A percentile compares a stretch with the other conserved stretches of the same genome.
Conservation (phyloP, 1,284 basidiomycete species). For the Trichosporon asahii region DNA sequence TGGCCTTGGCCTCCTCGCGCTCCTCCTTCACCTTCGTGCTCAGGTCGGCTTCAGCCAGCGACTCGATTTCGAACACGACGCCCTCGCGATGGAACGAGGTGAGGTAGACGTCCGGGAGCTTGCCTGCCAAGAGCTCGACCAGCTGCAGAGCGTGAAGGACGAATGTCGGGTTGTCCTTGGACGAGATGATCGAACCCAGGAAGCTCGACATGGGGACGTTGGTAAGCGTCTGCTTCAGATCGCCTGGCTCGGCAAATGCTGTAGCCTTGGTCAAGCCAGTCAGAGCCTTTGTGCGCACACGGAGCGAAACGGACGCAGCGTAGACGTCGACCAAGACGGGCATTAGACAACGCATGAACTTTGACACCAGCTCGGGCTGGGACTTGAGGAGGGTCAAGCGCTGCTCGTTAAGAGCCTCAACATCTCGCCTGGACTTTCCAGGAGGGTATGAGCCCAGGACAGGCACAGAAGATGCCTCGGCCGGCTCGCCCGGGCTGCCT, state of each 20-base stretch:
- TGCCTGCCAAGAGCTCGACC: slow-evolving; percentile 78
- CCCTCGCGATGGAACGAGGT: slow-evolving; percentile 87
- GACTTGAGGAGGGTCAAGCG: slow-evolving; percentile 63
- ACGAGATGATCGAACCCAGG: slow-evolving; percentile 84
- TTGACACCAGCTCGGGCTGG: slow-evolving; percentile 68
- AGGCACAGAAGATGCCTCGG: not conserved
- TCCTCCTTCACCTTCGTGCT: slow-evolving; percentile 37
- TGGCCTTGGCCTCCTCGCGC: slow-evolving; percentile 13
- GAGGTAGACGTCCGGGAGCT: slow-evolving; percentile 75
- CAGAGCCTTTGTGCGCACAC: slow-evolving; percentile 80
- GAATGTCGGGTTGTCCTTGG: slow-evolving; percentile 78
- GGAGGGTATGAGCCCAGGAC: slow-evolving; percentile 13
- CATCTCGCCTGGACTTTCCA: slow-evolving; percentile 41
- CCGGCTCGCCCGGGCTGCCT: slow-evolving; percentile 24
- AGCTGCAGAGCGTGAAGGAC: slow-evolving; percentile 84
- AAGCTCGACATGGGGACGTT: slow-evolving; percentile 87
- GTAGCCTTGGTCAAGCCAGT: slow-evolving; percentile 82
- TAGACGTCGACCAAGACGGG: slow-evolving; percentile 94
- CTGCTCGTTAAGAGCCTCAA: slow-evolving; percentile 45
- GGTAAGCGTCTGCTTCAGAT: slow-evolving; percentile 68
- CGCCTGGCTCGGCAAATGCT: slow-evolving; percentile 74
- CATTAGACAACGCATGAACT: slow-evolving; percentile 79
- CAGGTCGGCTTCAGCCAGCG: slow-evolving; percentile 63
- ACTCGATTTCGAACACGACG: slow-evolving; percentile 86
- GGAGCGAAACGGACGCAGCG: slow-evolving; percentile 81